Conservation (phyloP, 169 alveolate genomes). For the Theileria annulata region DNA sequence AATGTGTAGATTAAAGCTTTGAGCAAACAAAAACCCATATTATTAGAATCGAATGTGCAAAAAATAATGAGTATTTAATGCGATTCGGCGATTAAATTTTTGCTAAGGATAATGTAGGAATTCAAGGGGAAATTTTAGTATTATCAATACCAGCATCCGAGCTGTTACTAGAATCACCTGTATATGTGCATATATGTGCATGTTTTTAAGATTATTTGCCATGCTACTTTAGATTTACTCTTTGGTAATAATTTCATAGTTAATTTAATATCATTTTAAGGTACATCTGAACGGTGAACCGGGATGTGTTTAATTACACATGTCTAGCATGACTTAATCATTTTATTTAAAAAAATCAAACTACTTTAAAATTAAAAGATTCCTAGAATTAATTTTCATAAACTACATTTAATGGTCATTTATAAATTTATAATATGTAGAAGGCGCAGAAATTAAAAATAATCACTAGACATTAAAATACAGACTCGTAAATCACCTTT, state of each 20-base stretch:
- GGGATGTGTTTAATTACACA: not conserved
- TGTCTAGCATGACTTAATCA: not conserved
- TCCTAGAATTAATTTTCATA: not conserved
- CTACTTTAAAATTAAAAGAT: not conserved
- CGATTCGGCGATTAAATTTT: not conserved
- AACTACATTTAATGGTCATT: not conserved
- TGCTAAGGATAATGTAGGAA: not conserved
- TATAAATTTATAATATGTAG: not conserved
- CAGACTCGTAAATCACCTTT: not conserved
- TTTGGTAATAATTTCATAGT: not conserved
- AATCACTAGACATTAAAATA: not conserved
- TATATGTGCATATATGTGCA: conserved; percentile 7
- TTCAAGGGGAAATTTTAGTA: not conserved
- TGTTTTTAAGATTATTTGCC: not conserved
- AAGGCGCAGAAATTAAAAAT: not conserved
- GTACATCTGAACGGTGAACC: not conserved
- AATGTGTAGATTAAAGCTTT: not conserved
- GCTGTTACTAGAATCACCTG: not conserved
- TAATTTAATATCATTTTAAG: not conserved
- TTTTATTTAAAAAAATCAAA: too few relatives aligned
- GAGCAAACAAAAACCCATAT: not conserved
- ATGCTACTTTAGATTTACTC: not conserved
- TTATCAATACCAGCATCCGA: not conserved
- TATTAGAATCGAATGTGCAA: not conserved
- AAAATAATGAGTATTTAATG: not conserved